phyloP scores from a whole-genome alignment of 169 alveolate species.

The Cryptosporidium baileyi region DNA sequence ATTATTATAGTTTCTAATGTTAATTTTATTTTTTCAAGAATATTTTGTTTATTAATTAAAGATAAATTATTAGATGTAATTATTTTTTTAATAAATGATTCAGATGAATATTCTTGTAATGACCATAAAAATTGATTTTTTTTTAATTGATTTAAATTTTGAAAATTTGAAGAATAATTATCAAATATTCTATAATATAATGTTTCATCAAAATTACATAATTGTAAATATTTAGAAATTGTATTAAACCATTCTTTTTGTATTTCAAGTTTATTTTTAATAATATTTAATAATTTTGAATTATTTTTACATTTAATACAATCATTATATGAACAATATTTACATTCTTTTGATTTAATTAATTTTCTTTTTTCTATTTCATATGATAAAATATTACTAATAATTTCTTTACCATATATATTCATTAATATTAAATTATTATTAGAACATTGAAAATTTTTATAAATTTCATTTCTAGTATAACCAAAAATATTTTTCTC shows the following conservation, averaged over 20 bases:
- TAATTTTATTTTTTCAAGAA: conserved; percentile 27
- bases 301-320: not conserved
- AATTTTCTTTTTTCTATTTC: conserved; percentile 22
- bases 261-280: too few relatives aligned
- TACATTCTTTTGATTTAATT: not conserved
- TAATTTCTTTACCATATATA: not conserved
- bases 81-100: not conserved
- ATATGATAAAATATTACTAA: not conserved
- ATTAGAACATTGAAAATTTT: not conserved
- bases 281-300: not conserved
- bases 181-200: not conserved
- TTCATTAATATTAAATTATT: conserved; percentile 23
- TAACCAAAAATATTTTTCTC: not conserved
- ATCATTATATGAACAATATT: not conserved
- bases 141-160: too few relatives aligned
- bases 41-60: not conserved
- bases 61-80: not conserved
- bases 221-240: not conserved
- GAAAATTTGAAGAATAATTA: too few relatives aligned
- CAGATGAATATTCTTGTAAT: conserved; percentile 16
- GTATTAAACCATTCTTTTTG: not conserved
- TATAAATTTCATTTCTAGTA: not conserved
- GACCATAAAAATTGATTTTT: conserved; percentile 2
- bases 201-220: not conserved
- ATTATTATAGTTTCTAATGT: not conserved